phyloP scores from a whole-genome alignment of 768 basidiomycete species.

The Lyophyllum semitale region DNA sequence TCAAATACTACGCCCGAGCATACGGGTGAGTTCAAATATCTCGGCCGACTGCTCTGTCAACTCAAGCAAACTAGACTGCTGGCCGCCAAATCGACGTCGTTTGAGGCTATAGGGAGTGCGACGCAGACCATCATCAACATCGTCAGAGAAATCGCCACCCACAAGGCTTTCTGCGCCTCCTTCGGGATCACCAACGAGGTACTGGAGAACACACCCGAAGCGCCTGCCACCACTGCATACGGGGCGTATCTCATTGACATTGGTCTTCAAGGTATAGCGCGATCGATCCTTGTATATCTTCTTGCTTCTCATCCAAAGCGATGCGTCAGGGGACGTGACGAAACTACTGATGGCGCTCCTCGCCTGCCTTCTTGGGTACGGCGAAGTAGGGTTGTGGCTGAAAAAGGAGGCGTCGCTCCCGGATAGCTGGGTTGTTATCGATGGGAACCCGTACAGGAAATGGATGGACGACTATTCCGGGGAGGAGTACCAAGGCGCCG shows the following conservation, averaged over 20 bases:
- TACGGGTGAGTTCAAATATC: conserved; percentile 51
- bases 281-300: neutral
- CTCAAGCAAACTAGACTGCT: conserved; percentile 52
- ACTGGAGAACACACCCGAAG: conserved; percentile 63
- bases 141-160: conserved; percentile 69
- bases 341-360: conserved; percentile 80
- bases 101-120: conserved; percentile 61
- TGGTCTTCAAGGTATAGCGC: conserved; percentile 60
- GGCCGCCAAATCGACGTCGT: conserved; percentile 73
- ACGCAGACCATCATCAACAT: conserved; percentile 66
- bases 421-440: conserved; percentile 57
- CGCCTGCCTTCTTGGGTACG: conserved; percentile 89
- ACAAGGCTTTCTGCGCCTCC: conserved; percentile 66
- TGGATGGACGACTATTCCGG: conserved; percentile 87
- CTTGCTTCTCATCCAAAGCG: neutral
- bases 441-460: conserved; percentile 71
- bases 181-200: conserved; percentile 70
- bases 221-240: conserved; percentile 78
- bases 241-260: conserved; percentile 84
- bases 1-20: conserved; percentile 85
- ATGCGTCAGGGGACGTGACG: conserved; percentile 58
- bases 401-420: conserved; percentile 50
- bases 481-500: conserved; percentile 68
- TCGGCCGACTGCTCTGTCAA: neutral
- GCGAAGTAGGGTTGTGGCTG: conserved; percentile 88